A percentile compares a stretch with the other conserved stretches of the same genome.
Evolutionary conservation across 1,284 basidiomycete genomes (phyloP).

Genomic region (Ganoderma sinense): DNA sequence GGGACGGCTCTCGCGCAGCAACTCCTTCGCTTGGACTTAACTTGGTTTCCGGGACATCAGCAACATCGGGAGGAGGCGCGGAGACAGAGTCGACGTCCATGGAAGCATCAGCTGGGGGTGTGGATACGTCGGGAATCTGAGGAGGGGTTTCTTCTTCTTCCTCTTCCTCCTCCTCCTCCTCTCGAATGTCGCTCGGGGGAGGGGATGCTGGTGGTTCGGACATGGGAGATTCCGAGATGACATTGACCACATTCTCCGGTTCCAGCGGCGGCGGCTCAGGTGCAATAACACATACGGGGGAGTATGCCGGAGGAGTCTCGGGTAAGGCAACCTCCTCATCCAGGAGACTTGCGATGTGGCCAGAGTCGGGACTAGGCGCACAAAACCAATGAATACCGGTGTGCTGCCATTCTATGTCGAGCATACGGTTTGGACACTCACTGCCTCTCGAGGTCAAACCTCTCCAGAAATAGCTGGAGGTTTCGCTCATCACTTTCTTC

Average conservation of each 20-base stretch:
- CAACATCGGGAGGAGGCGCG: not conserved
- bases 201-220: conserved; percentile 33
- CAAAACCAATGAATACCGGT: not conserved
- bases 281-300: conserved; percentile 16
- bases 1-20: conserved; percentile 16
- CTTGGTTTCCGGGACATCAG: not conserved
- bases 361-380: conserved; percentile 46
- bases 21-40: not conserved
- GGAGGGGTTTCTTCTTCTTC: not conserved
- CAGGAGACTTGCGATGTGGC: conserved; percentile 42
- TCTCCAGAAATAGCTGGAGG: conserved; percentile 56
- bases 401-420: not conserved
- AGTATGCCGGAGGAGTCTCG: conserved; percentile 34
- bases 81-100: conserved; percentile 32
- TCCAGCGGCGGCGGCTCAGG: not conserved
- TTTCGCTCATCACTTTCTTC: conserved; percentile 46
- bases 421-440: conserved; percentile 40
- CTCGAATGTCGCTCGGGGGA: not conserved
- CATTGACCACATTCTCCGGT: conserved; percentile 6
- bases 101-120: conserved; percentile 11
- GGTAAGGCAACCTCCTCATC: conserved; percentile 31
- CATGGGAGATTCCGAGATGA: conserved; percentile 33
- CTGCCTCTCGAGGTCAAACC: conserved; percentile 59
- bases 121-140: not conserved
- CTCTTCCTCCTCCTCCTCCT: not conserved